These are phyloP conservation scores for Saitozyma sp. DNA, from an alignment of 768 basidiomycete genomes.

Conservation along the genomic window DNA sequence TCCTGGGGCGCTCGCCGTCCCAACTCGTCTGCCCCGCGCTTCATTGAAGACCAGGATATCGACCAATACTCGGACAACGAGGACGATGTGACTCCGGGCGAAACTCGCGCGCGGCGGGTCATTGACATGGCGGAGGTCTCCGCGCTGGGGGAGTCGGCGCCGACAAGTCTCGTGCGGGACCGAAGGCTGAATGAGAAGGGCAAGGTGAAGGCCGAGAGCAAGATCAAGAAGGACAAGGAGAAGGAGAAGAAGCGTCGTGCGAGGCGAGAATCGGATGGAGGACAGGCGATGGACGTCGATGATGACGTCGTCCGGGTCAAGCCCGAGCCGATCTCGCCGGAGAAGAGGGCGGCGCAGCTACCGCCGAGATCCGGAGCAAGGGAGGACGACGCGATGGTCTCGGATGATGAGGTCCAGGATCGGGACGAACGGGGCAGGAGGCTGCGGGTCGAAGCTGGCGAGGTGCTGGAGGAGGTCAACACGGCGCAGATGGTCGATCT, in stretches of 20 bases:
- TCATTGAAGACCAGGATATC: not conserved
- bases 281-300: conserved; percentile 14
- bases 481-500: conserved; percentile 47
- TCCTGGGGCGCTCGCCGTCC: not conserved
- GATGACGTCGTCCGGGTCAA: conserved; percentile 21
- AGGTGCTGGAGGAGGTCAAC: conserved; percentile 38
- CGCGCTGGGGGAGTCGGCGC: conserved; percentile 45
- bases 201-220: conserved; percentile 12
- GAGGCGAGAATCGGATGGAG: conserved; percentile 2
- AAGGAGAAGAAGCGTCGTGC: conserved; percentile 13
- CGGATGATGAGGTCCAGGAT: conserved; percentile 43
- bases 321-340: conserved; percentile 41
- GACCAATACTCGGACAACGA: conserved; percentile 45
- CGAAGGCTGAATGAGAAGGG: conserved; percentile 25
- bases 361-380: conserved; percentile 6
- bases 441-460: conserved; percentile 23
- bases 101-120: conserved; percentile 7
- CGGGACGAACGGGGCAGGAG: conserved; percentile 38
- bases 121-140: conserved; percentile 50
- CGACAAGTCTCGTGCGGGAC: conserved; percentile 41
- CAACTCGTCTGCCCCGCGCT: not conserved
- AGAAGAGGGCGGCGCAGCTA: conserved; percentile 15
- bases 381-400: conserved; percentile 43
- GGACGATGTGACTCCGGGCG: conserved; percentile 12
- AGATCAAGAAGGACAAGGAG: conserved; percentile 17